Percentiles rank a stretch among this genome's conserved stretches.
phyloP scores from a whole-genome alignment of 176 grass and related monocot genomes.

The Musa acuminata region DNA sequence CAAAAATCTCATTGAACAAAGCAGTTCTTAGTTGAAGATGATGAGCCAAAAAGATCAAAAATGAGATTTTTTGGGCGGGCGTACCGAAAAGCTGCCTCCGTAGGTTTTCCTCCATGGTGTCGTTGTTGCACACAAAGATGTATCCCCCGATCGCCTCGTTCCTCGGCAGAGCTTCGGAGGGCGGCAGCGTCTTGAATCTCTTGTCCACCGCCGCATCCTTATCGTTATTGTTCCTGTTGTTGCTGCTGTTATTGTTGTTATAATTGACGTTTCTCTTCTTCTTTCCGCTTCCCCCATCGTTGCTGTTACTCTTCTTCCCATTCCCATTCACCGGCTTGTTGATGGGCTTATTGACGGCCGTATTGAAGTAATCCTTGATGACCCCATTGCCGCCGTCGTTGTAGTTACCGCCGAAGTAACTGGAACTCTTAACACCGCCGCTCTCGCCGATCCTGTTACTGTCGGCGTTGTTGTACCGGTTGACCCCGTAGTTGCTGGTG shows the following conservation, averaged over 20 bases:
- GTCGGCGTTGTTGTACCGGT: slow-evolving; percentile 53
- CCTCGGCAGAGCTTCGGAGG: slow-evolving; percentile 68
- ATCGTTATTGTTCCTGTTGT: slow-evolving; percentile 15
- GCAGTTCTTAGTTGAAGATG: too few species aligned
- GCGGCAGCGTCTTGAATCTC: slow-evolving; percentile 94
- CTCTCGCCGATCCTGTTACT: slow-evolving; percentile 4
- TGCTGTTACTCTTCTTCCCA: slow-evolving; percentile 30
- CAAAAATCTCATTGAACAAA: too few species aligned
- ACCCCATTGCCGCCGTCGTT: not conserved
- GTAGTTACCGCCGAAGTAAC: not conserved
- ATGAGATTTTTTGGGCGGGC: not conserved
- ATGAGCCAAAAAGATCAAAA: not conserved
- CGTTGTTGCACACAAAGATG: slow-evolving; percentile 99
- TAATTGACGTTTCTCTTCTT: slow-evolving; percentile 11
- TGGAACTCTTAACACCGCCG: slow-evolving; percentile 26
- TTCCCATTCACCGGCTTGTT: slow-evolving; percentile 18
- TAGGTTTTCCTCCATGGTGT: slow-evolving; percentile 99
- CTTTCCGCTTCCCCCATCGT: not conserved
- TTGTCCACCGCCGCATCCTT: slow-evolving; percentile 42
- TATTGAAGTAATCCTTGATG: slow-evolving; percentile 18
- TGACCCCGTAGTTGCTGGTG: slow-evolving; percentile 35
- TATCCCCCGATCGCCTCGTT: slow-evolving; percentile 80
- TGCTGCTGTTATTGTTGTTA: slow-evolving; percentile 28
- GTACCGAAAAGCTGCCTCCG: slow-evolving; percentile 83
- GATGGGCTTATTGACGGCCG: not conserved